phyloP scores from a whole-genome alignment of 176 grass and related monocot genomes.

The Puya raimondii region DNA sequence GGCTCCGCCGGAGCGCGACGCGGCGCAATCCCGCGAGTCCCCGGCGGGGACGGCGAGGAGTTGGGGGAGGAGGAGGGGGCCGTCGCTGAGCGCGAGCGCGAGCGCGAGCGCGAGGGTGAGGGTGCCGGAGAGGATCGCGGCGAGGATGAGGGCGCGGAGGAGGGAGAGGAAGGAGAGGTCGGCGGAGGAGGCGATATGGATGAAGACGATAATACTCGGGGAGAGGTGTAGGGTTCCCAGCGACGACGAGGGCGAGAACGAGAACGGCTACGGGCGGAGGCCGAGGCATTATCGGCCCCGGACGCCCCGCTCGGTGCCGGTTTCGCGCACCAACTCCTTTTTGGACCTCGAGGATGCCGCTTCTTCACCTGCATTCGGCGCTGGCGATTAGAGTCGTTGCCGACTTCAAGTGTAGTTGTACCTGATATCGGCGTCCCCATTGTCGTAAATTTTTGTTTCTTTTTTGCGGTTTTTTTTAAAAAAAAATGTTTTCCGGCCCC shows the following conservation, averaged over 20 bases:
- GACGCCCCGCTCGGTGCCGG: constrained; percentile 40
- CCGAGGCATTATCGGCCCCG: constrained; percentile 34
- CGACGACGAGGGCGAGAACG: constrained; percentile 3
- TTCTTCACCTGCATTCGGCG: neutral
- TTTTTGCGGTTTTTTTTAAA: too few relatives aligned
- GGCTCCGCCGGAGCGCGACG: constrained; percentile 18
- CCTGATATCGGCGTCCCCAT: neutral
- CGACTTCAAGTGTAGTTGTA: too few relatives aligned
- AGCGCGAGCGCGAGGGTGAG: constrained; percentile 27
- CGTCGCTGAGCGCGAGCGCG: constrained; percentile 24
- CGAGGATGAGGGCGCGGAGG: constrained; percentile 31
- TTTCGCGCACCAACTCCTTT: constrained; percentile 43
- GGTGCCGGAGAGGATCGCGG: constrained; percentile 12
- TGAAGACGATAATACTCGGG: constrained; percentile 45
- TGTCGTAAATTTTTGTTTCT: neutral
- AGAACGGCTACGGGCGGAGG: neutral
- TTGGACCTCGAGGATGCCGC: constrained; percentile 11
- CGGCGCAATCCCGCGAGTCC: neutral
- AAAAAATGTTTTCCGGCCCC: neutral
- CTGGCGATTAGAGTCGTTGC: too few relatives aligned
- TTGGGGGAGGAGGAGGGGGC: constrained; percentile 21
- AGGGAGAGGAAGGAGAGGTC: neutral
- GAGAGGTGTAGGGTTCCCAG: constrained; percentile 31
- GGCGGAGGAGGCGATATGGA: constrained; percentile 32
- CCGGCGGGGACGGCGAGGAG: neutral